Conservation (phyloP, 805 yeast genomes). For the Wickerhamiella australiensis region DNA sequence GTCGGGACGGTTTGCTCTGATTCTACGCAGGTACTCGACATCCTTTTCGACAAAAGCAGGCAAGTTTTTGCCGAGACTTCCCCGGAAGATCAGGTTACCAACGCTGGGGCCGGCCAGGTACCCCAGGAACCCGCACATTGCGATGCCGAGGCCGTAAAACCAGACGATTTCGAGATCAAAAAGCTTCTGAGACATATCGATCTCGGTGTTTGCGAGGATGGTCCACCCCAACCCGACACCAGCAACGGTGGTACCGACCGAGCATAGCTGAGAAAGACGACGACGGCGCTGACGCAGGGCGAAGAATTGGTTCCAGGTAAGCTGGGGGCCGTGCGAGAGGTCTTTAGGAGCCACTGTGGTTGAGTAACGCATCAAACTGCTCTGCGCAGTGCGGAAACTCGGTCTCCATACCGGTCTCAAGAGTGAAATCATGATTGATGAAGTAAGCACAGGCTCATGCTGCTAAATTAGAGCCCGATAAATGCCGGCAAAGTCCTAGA, state of each 20-base stretch:
- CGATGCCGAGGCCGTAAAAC: constrained; percentile 61
- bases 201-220: constrained; percentile 64
- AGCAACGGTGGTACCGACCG: constrained; percentile 51
- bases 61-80: constrained; percentile 16
- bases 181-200: constrained; percentile 76
- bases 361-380: background rate
- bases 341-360: constrained; percentile 8
- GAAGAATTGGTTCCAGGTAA: constrained; percentile 70
- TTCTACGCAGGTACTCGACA: constrained; percentile 57
- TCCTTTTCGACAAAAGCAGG: constrained; percentile 39
- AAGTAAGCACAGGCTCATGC: background rate
- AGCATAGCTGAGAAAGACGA: constrained; percentile 51
- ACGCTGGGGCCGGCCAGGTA: constrained; percentile 70
- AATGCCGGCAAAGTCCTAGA: no score
- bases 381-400: background rate
- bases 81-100: constrained; percentile 58
- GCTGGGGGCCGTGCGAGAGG: background rate
- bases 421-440: constrained; percentile 4
- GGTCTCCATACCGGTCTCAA: constrained; percentile 1
- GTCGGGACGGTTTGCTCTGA: constrained; percentile 74
- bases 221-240: constrained; percentile 63
- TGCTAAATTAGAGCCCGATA: background rate
- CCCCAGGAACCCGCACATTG: constrained; percentile 64
- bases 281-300: constrained; percentile 64
- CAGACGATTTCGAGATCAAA: constrained; percentile 85